Evolutionary conservation across 306 rosid species (phyloP).

Genomic region (Cucurbita moschata): DNA sequence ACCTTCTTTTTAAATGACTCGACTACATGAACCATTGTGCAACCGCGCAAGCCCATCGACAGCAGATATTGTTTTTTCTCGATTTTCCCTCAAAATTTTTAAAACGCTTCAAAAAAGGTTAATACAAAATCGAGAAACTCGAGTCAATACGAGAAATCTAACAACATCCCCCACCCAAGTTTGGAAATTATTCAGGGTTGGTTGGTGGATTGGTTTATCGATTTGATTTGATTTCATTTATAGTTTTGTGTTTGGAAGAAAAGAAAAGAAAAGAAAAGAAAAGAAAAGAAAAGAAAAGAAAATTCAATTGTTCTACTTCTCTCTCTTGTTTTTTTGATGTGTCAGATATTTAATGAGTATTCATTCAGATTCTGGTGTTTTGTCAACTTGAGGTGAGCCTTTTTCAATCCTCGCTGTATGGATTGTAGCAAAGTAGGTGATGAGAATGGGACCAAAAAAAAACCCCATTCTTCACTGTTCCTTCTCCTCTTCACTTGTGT

Average conservation of each 20-base stretch:
- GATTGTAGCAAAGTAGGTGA: slow-evolving; percentile 26
- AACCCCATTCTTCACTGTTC: slow-evolving; percentile 34
- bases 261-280: not conserved
- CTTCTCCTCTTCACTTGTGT: slow-evolving; percentile 17
- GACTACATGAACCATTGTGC: too few relatives aligned
- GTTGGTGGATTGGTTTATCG: not conserved
- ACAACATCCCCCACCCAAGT: not conserved
- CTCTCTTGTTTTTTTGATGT: slow-evolving; percentile 17
- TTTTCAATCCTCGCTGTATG: slow-evolving; percentile 60
- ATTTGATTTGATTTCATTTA: not conserved
- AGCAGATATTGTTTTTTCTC: too few relatives aligned
- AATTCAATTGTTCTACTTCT: not conserved
- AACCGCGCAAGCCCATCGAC: too few relatives aligned
- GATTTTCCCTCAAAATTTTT: too few relatives aligned
- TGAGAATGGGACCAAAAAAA: slow-evolving; percentile 69
- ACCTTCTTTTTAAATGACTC: too few relatives aligned
- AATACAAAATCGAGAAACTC: too few relatives aligned
- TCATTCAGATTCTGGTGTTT: slow-evolving; percentile 44
- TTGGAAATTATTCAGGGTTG: not conserved
- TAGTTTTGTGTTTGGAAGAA: not conserved
- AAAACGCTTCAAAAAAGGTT: too few relatives aligned
- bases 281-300: not conserved
- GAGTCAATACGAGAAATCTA: not conserved
- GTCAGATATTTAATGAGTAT: slow-evolving; percentile 55
- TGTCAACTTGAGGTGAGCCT: slow-evolving; percentile 55